These are phyloP conservation scores for Fusarium guadeloupense DNA, from an alignment of 2,329 filamentous ascomycete genomes.

Conservation along the genomic window DNA sequence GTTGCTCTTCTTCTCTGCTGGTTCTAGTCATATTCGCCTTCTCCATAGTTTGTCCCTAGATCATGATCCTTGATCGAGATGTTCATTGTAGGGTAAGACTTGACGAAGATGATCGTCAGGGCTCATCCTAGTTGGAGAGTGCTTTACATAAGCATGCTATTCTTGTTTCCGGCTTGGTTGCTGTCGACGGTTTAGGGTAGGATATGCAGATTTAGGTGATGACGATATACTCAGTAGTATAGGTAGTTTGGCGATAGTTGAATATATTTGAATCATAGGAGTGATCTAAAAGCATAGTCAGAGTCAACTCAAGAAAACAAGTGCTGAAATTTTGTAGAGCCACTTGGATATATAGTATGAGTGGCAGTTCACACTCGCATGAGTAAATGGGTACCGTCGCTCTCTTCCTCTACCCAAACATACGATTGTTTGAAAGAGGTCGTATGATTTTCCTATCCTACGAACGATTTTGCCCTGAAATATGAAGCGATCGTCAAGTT, in stretches of 20 bases:
- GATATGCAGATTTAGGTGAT: neutral
- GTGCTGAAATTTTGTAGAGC: neutral
- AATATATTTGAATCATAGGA: neutral
- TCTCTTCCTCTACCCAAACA: neutral
- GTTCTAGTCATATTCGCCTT: conserved; percentile 15
- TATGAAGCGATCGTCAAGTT: neutral
- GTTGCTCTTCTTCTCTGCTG: neutral
- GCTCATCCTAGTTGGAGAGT: neutral
- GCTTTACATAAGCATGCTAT: neutral
- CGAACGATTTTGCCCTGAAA: neutral
- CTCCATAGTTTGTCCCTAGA: neutral
- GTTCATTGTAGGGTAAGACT: conserved; percentile 1
- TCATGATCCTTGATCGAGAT: neutral
- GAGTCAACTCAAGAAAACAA: too few relatives aligned
- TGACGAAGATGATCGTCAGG: neutral
- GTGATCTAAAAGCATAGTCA: too few relatives aligned
- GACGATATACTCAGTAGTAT: too few relatives aligned
- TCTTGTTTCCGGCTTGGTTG: neutral
- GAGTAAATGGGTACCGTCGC: neutral
- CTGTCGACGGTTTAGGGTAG: neutral
- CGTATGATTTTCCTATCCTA: neutral
- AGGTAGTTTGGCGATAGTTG: too few relatives aligned
- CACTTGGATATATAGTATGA: neutral
- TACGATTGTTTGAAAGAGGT: neutral
- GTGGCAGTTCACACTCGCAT: too few relatives aligned